A percentile compares a stretch with the other conserved stretches of the same genome.
Evolutionary conservation across 2,329 filamentous ascomycete genomes (phyloP).

Genomic region (Paraphoma sp.): DNA sequence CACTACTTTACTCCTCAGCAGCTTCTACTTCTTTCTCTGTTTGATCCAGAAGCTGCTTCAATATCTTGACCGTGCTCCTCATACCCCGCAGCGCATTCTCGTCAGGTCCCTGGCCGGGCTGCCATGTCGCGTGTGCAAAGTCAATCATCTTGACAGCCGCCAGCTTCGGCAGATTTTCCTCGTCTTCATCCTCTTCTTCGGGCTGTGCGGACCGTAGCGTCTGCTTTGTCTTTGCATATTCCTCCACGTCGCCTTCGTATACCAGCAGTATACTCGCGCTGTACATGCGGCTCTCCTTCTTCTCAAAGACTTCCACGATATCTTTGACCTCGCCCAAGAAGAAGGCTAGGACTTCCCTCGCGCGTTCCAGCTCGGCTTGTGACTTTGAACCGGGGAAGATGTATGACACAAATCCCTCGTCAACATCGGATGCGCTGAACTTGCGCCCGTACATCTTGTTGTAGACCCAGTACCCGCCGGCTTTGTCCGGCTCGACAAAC

Average conservation of each 20-base stretch:
- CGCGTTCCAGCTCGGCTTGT: conserved; percentile 39
- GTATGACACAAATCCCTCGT: conserved; percentile 65
- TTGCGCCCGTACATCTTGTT: conserved; percentile 71
- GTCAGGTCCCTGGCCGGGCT: conserved; percentile 81
- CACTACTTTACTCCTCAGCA: background rate
- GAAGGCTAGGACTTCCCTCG: conserved; percentile 55
- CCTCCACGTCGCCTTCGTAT: conserved; percentile 68
- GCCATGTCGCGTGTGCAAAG: conserved; percentile 91
- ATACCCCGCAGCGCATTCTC: conserved; percentile 82
- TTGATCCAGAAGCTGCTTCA: conserved; percentile 65
- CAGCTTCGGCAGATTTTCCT: conserved; percentile 64
- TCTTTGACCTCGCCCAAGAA: conserved; percentile 58
- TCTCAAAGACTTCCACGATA: conserved; percentile 63
- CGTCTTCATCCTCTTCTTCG: conserved; percentile 53
- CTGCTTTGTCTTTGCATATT: conserved; percentile 55
- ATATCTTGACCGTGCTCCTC: conserved; percentile 72
- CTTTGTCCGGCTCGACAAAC: conserved; percentile 50
- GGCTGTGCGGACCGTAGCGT: conserved; percentile 25
- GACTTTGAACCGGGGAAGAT: conserved; percentile 50
- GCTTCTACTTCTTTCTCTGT: conserved; percentile 23
- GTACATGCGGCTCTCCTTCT: conserved; percentile 72
- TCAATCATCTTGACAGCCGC: conserved; percentile 90
- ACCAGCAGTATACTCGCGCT: conserved; percentile 69
- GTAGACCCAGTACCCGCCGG: conserved; percentile 64
- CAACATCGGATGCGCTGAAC: conserved; percentile 61